Evolutionary conservation across 1,139 yeast species (phyloP), one percentile per base, ranked within the genome.

Genomic region (Hyphopichia burtonii): DNA sequence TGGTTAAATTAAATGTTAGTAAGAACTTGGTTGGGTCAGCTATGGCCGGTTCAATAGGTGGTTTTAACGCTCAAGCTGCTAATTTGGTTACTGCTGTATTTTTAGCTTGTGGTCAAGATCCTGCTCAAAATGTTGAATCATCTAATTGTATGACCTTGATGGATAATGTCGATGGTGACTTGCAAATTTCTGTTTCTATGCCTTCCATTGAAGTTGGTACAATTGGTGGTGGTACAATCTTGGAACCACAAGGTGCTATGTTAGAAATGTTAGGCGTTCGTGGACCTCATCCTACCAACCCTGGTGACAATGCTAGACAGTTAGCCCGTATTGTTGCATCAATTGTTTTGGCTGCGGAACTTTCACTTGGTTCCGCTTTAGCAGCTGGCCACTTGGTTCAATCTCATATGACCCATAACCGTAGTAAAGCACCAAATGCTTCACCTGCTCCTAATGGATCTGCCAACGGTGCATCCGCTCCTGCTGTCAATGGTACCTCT

Each of bases 141-240:
- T 89, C 97, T 30, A 93, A 91, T 69, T 94, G 99, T 83, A 91
- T 94, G 51, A 93, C 99, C 2, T 74, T 93, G 52, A 90, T 94
- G 95, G 84, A 85, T 58, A 89, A 87, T 58, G 77, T 78, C 38
- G 71, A 70, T 30, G 99, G 96, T 19, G 91, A 90, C 59, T 78
- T 94, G 56, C 84, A 80, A 51, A 86, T 94, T 41, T 87, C 96
- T 3, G 99, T 93, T 17, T 87, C 97, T 6, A 94, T 94, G 99
- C 99, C 99, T 23, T 89, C 95, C 22, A 90, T 94, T 54, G 99
- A 94, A 70, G 99, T 93, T 37, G 99, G 99, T 48, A 93, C 99
- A 3, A 91, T 94, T 65, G 99, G 99, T 47, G 99, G 99, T 48
- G 99, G 99, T 61, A 94, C 99, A 9, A 88, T 94, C 48, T 78